A percentile compares a stretch with the other conserved stretches of the same genome.
These are phyloP conservation scores for Pleurostoma richardsiae DNA, from an alignment of 2,329 filamentous ascomycete species.

Conservation along the genomic window DNA sequence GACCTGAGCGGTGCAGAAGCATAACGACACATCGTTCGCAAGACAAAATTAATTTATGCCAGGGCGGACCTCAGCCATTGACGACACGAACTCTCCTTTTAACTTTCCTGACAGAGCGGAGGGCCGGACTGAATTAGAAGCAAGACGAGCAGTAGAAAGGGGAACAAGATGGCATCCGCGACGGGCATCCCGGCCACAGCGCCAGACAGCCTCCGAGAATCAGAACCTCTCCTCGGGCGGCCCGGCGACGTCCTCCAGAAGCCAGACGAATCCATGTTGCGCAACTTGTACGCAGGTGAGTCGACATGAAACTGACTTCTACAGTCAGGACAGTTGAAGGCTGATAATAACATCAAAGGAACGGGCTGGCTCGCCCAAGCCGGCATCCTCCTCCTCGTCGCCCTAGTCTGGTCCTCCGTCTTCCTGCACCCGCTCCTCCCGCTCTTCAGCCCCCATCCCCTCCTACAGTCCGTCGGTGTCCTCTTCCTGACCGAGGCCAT, in stretches of 20 bases:
- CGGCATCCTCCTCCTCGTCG: constrained; percentile 69
- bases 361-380: constrained; percentile 77
- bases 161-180: constrained; percentile 57
- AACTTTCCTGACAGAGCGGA: too few species aligned
- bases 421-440: constrained; percentile 61
- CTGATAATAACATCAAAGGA: constrained; percentile 40
- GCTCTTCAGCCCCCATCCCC: constrained; percentile 84
- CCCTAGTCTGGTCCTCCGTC: constrained; percentile 73
- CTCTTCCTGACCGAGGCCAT: constrained; percentile 74
- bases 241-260: constrained; percentile 70
- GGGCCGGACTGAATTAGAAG: too few species aligned
- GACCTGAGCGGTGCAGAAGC: too few species aligned
- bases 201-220: constrained; percentile 40
- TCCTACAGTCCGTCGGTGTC: constrained; percentile 62
- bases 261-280: constrained; percentile 56
- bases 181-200: constrained; percentile 58
- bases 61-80: too few species aligned
- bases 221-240: constrained; percentile 66
- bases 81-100: too few species aligned
- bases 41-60: too few species aligned
- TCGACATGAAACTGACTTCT: neutral
- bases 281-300: constrained; percentile 72
- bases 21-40: too few species aligned
- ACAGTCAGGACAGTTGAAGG: neutral
- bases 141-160: too few species aligned